phyloP scores from a whole-genome alignment of 2,329 filamentous ascomycete species.

The Pseudonectria foliicola region DNA sequence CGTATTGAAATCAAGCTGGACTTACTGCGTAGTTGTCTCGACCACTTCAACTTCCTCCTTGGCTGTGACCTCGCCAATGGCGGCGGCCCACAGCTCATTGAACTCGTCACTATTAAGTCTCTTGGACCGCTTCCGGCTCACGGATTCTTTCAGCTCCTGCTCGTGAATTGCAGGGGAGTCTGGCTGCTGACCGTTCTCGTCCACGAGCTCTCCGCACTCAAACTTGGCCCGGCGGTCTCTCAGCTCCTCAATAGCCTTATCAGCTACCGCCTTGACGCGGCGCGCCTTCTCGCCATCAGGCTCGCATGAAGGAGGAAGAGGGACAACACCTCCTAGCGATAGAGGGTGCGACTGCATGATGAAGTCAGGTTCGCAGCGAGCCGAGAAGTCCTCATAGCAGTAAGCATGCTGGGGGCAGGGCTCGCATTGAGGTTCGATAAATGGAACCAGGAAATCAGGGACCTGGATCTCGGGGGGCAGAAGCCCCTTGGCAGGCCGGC shows the following conservation, averaged over 20 bases:
- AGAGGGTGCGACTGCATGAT: constrained; percentile 79
- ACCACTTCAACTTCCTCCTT: constrained; percentile 53
- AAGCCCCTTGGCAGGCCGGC: constrained; percentile 49
- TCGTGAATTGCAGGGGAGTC: constrained; percentile 56
- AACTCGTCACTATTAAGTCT: constrained; percentile 84
- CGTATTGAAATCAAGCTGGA: constrained; percentile 21
- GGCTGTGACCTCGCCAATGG: constrained; percentile 62
- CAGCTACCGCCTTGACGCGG: constrained; percentile 77
- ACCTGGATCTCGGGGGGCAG: constrained; percentile 46
- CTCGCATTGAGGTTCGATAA: constrained; percentile 77
- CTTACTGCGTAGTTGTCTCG: constrained; percentile 43
- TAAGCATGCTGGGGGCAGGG: constrained; percentile 84
- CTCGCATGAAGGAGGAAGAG: constrained; percentile 85
- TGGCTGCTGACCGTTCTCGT: constrained; percentile 53
- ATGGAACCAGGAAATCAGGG: constrained; percentile 62
- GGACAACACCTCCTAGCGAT: constrained; percentile 70
- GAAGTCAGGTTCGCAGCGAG: constrained; percentile 80
- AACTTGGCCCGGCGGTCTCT: constrained; percentile 79
- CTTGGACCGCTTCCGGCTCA: constrained; percentile 70
- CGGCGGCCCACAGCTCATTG: constrained; percentile 75
- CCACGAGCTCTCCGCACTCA: constrained; percentile 72
- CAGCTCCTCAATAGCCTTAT: constrained; percentile 80
- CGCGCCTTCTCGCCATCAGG: constrained; percentile 89
- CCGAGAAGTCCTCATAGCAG: constrained; percentile 72
- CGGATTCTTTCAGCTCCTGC: constrained; percentile 67